phyloP scores from a whole-genome alignment of 176 grass and related monocot species.

The Microstegium vimineum region DNA sequence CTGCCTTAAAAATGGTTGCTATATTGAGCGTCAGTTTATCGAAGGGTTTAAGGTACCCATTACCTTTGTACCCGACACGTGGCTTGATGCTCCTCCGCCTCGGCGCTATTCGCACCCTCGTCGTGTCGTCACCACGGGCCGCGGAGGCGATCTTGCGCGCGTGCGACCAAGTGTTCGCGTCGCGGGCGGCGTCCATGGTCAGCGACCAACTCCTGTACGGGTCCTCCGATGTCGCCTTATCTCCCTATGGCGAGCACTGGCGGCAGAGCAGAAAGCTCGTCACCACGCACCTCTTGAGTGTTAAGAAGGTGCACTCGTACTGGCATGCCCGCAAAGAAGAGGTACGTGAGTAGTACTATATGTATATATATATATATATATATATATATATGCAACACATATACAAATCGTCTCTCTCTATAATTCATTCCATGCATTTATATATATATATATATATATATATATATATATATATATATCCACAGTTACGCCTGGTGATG shows the following conservation, averaged over 20 bases:
- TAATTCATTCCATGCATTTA: no score
- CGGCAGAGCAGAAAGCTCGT: slow-evolving; percentile 26
- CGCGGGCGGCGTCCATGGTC: slow-evolving; percentile 20
- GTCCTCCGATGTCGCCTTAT: slow-evolving; percentile 22
- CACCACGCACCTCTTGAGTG: slow-evolving; percentile 24
- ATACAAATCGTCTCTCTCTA: no score
- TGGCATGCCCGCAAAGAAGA: background rate
- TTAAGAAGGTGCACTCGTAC: slow-evolving; percentile 7
- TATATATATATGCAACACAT: no score
- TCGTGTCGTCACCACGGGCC: slow-evolving; percentile 37
- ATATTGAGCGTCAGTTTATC: no score
- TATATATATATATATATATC: no score
- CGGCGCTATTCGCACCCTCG: slow-evolving; percentile 32
- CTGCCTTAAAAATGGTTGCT: no score
- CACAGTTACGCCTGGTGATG: background rate
- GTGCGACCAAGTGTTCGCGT: slow-evolving; percentile 54
- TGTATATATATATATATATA: no score
- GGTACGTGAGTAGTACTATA: no score
- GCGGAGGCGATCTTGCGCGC: slow-evolving; percentile 36
- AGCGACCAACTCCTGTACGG: slow-evolving; percentile 12
- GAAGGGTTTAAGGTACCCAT: no score
- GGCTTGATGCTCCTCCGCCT: slow-evolving; percentile 52
- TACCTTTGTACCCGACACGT: no score
- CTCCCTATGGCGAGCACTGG: slow-evolving; percentile 38
- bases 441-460: no score